Evolutionary conservation across 768 basidiomycete genomes (phyloP).

Genomic region (Suillus spraguei): DNA sequence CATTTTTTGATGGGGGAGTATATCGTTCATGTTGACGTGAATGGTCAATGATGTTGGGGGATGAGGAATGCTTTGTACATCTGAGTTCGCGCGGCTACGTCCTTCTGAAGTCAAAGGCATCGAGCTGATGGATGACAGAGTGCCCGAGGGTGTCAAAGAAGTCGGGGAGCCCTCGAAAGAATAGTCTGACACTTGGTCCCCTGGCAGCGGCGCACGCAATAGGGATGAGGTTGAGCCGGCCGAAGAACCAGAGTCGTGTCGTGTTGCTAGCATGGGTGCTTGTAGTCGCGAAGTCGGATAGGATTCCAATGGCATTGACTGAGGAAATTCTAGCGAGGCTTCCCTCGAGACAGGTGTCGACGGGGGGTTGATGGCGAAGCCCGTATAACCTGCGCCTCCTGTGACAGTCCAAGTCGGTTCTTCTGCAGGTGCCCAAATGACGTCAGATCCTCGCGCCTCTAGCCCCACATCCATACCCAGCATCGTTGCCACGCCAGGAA

Average conservation of each 20-base stretch:
- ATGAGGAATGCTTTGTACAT: constrained; percentile 22
- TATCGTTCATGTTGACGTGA: constrained; percentile 80
- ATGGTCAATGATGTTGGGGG: constrained; percentile 61
- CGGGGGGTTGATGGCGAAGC: constrained; percentile 59
- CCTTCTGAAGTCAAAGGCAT: constrained; percentile 34
- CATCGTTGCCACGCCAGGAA: constrained; percentile 79
- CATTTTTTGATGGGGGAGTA: constrained; percentile 63
- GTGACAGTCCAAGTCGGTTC: constrained; percentile 59
- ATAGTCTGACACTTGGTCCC: constrained; percentile 64
- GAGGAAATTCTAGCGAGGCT: constrained; percentile 50
- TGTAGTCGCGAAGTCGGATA: constrained; percentile 23
- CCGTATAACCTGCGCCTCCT: constrained; percentile 71
- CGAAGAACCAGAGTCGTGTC: constrained; percentile 40
- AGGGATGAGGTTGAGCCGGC: constrained; percentile 59
- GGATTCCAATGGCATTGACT: constrained; percentile 19
- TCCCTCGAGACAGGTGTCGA: constrained; percentile 44
- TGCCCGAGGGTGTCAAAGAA: constrained; percentile 48
- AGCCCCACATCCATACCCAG: constrained; percentile 77
- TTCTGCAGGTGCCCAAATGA: constrained; percentile 61
- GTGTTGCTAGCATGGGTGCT: constrained; percentile 30
- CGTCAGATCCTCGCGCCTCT: constrained; percentile 67
- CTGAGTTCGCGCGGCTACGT: constrained; percentile 42
- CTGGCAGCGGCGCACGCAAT: constrained; percentile 74
- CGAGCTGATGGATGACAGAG: constrained; percentile 42
- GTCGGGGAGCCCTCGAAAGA: constrained; percentile 70